Conservation (phyloP, 495 filamentous ascomycete species). For the Penicillium lagena region DNA sequence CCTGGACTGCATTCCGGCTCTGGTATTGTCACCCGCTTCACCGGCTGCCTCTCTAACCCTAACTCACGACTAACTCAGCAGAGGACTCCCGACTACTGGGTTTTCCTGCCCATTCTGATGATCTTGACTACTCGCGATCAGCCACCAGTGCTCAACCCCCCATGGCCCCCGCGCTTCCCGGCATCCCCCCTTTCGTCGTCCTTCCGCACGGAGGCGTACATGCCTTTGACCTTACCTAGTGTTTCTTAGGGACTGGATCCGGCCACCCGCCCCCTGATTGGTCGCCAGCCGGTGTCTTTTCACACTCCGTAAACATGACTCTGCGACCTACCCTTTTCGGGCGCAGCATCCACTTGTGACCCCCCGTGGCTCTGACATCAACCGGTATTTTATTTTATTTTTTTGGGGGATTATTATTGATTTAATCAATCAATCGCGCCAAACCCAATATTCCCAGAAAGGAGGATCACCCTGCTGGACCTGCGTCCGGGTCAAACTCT, state of each 20-base stretch:
- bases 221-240: constrained; percentile 5
- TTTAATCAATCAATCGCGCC: background rate
- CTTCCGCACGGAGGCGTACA: constrained; percentile 20
- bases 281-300: constrained; percentile 13
- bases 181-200: constrained; percentile 18
- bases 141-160: constrained; percentile 27
- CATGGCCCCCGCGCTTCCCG: constrained; percentile 20
- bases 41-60: too few species aligned
- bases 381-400: constrained; percentile 24
- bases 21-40: too few species aligned
- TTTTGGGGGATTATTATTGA: background rate
- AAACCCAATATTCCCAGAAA: constrained; percentile 14
- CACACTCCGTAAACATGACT: constrained; percentile 12
- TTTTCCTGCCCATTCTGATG: too few species aligned
- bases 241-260: background rate
- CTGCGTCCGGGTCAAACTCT: constrained; percentile 44
- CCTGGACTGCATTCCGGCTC: too few species aligned
- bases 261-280: constrained; percentile 6
- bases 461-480: constrained; percentile 43
- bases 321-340: constrained; percentile 25
- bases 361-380: constrained; percentile 38
- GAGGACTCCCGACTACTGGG: too few species aligned
- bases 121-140: constrained; percentile 17
- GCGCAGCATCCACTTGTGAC: constrained; percentile 34
- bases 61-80: too few species aligned